Conservation (phyloP, 148 eudicot genomes). For the Vaccinium myrtillus region DNA sequence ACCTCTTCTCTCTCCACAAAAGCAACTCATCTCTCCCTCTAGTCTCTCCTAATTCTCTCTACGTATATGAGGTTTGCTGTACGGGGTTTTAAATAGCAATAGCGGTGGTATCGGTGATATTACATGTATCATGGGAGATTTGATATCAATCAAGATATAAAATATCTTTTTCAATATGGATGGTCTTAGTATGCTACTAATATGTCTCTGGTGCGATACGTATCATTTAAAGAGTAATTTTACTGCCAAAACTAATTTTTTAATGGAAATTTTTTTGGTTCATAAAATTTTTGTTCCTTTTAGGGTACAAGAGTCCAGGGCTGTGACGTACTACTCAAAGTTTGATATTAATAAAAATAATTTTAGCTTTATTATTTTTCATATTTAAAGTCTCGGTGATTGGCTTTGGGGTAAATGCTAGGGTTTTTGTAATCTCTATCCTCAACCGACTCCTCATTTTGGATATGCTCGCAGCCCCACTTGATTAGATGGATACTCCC, state of each 20-base stretch:
- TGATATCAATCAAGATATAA: not conserved
- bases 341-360: too few species aligned
- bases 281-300: too few species aligned
- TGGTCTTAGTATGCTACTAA: not conserved
- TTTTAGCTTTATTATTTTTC: too few species aligned
- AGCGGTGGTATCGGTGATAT: not conserved
- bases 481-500: not conserved
- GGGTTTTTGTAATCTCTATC: not conserved
- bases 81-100: not conserved
- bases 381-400: not conserved
- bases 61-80: not conserved
- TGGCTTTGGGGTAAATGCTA: not conserved
- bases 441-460: not conserved
- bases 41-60: not conserved
- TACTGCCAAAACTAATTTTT: too few species aligned
- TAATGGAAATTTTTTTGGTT: too few species aligned
- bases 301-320: too few species aligned
- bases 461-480: not conserved
- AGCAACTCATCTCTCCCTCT: slow-evolving; percentile 3
- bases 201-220: too few species aligned
- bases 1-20: slow-evolving; percentile 9
- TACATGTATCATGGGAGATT: not conserved
- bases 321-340: too few species aligned
- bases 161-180: not conserved
- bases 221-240: too few species aligned